Conservation (phyloP, 2,329 filamentous ascomycete species). For the Fusarium mundagurra region DNA sequence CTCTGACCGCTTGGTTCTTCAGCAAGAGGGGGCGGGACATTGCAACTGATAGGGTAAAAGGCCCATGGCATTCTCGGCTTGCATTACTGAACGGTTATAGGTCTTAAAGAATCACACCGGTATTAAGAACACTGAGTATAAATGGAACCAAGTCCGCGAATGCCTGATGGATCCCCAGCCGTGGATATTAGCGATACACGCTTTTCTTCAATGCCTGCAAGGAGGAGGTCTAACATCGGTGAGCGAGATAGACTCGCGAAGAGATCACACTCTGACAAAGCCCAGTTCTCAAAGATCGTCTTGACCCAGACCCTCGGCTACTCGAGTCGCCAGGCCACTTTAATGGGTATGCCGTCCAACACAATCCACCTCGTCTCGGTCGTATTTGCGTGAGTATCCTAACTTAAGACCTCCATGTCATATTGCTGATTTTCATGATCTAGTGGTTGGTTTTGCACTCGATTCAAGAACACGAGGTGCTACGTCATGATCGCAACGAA, state of each 20-base stretch:
- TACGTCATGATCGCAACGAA: background rate
- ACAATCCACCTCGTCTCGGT: background rate
- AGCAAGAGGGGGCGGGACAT: background rate
- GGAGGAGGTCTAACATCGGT: background rate
- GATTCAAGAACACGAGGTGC: background rate
- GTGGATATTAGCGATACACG: background rate
- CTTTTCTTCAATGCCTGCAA: rapidly evolving
- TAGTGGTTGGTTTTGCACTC: background rate
- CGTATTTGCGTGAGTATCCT: background rate
- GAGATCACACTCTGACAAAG: rapidly evolving
- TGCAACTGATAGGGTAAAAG: background rate
- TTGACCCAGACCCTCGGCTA: background rate
- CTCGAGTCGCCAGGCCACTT: background rate
- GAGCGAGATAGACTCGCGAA: background rate
- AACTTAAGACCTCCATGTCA: rapidly evolving
- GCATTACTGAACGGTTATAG: background rate
- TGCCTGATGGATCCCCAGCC: background rate
- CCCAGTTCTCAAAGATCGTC: rapidly evolving
- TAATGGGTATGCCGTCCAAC: background rate
- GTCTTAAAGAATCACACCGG: background rate
- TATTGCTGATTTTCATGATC: rapidly evolving
- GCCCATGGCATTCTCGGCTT: background rate
- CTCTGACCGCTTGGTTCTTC: background rate
- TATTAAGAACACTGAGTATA: background rate
- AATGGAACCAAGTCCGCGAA: background rate